Evolutionary conservation across 345 rosid species (phyloP).

Genomic region (Aegle marmelos): DNA sequence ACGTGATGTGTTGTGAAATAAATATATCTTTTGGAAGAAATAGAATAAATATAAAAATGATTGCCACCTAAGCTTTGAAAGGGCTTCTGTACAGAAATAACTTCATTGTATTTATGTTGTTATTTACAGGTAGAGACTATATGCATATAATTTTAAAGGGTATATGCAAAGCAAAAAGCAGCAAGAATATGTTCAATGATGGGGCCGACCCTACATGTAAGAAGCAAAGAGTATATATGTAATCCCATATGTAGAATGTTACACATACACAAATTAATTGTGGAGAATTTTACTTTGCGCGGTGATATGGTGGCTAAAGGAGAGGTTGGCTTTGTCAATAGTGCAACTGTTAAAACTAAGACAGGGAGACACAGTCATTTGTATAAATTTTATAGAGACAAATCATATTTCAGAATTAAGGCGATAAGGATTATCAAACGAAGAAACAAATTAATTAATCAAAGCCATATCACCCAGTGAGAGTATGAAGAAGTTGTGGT

Average conservation of each 20-base stretch:
- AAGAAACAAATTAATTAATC: neutral
- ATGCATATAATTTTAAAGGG: neutral
- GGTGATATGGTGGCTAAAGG: constrained; percentile 16
- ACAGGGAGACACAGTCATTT: neutral
- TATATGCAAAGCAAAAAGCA: constrained; percentile 18
- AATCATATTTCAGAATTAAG: neutral
- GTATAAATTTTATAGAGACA: neutral
- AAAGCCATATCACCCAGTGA: neutral
- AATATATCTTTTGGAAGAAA: constrained; percentile 1
- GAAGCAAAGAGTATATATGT: neutral
- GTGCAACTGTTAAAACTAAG: neutral
- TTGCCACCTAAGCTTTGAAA: neutral
- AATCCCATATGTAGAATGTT: constrained; percentile 20
- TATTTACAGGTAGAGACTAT: neutral
- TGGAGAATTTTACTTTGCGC: constrained; percentile 16
- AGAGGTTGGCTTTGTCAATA: neutral
- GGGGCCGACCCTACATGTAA: too few species aligned
- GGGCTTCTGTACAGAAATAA: neutral
- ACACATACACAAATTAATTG: neutral
- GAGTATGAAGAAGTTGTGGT: neutral
- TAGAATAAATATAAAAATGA: constrained; percentile 14
- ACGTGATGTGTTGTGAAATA: neutral
- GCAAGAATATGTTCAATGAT: constrained; percentile 15
- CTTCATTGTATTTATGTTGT: constrained; percentile 2
- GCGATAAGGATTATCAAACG: too few species aligned